These are phyloP conservation scores for Teratosphaeria gauchensis DNA, from an alignment of 2,329 filamentous ascomycete species.

Conservation along the genomic window DNA sequence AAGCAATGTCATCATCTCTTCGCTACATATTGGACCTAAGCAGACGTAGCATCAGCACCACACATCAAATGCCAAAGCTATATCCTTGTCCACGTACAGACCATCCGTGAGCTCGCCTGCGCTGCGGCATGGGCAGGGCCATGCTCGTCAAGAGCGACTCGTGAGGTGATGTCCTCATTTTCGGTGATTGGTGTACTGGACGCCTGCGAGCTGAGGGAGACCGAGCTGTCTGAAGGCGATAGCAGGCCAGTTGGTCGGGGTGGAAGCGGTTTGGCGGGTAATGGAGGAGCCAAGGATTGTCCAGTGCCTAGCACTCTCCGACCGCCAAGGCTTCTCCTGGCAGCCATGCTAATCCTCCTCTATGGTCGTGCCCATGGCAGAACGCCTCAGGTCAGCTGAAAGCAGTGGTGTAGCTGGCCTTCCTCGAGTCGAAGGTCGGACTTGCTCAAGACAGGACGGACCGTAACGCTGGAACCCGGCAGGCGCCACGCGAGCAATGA, in stretches of 20 bases:
- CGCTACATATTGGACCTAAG: conserved; percentile 73
- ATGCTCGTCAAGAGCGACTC: conserved; percentile 58
- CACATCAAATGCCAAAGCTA: neutral
- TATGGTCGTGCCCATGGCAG: neutral
- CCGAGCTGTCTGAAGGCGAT: conserved; percentile 60
- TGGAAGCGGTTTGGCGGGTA: conserved; percentile 25
- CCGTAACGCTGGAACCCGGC: neutral
- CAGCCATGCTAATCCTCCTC: neutral
- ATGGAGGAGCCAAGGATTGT: conserved; percentile 64
- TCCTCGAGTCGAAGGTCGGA: neutral
- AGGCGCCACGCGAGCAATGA: neutral
- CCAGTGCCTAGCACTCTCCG: conserved; percentile 84
- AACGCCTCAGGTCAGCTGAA: neutral
- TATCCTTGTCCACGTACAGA: conserved; percentile 44
- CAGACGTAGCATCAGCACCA: neutral
- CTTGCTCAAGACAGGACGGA: neutral
- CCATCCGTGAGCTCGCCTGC: conserved; percentile 56
- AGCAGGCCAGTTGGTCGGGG: conserved; percentile 38
- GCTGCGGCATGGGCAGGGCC: conserved; percentile 45
- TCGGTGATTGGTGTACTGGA: conserved; percentile 63
- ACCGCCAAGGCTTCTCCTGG: conserved; percentile 60
- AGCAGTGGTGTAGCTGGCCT: neutral
- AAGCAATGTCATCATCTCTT: conserved; percentile 94
- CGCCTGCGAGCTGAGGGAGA: conserved; percentile 66
- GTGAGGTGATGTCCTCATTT: conserved; percentile 68